Percentiles rank a stretch among this genome's conserved stretches.
These are phyloP conservation scores for Lentinula lateritia DNA, from an alignment of 768 basidiomycete species.

Conservation along the genomic window DNA sequence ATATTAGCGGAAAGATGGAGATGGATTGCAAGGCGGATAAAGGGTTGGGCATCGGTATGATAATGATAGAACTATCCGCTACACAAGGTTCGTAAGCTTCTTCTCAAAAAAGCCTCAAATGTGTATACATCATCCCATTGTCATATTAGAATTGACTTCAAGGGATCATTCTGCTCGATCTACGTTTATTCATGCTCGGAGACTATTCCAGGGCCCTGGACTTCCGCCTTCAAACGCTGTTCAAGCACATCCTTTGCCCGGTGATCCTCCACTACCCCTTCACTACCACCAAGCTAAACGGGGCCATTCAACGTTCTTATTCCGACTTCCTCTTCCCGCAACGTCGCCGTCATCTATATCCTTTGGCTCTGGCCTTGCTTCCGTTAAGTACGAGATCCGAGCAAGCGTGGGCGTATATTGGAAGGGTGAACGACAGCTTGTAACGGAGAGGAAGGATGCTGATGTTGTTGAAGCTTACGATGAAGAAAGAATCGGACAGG, in stretches of 20 bases:
- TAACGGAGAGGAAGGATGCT: conserved; percentile 54
- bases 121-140: background rate
- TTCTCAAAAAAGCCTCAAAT: background rate
- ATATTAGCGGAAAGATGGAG: conserved; percentile 71
- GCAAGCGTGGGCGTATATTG: conserved; percentile 70
- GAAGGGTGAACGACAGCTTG: conserved; percentile 68
- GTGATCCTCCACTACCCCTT: conserved; percentile 55
- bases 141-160: conserved; percentile 58
- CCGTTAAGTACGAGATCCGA: conserved; percentile 66
- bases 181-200: conserved; percentile 64
- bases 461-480: conserved; percentile 60
- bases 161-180: conserved; percentile 78
- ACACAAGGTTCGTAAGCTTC: conserved; percentile 51
- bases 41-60: conserved; percentile 66
- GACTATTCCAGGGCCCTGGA: conserved; percentile 76
- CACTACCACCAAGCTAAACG: conserved; percentile 70
- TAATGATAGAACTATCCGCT: conserved; percentile 75
- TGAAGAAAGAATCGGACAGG: conserved; percentile 24
- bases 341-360: conserved; percentile 66
- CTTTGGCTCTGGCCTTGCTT: conserved; percentile 66
- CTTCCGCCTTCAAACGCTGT: conserved; percentile 85
- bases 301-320: conserved; percentile 74
- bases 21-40: conserved; percentile 74
- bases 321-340: conserved; percentile 65
- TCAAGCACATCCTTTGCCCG: conserved; percentile 51